Evolutionary conservation across 257 asterid genomes (phyloP), one percentile per base, ranked within the genome.

Genomic region (Rauvolfia tetraphylla): DNA sequence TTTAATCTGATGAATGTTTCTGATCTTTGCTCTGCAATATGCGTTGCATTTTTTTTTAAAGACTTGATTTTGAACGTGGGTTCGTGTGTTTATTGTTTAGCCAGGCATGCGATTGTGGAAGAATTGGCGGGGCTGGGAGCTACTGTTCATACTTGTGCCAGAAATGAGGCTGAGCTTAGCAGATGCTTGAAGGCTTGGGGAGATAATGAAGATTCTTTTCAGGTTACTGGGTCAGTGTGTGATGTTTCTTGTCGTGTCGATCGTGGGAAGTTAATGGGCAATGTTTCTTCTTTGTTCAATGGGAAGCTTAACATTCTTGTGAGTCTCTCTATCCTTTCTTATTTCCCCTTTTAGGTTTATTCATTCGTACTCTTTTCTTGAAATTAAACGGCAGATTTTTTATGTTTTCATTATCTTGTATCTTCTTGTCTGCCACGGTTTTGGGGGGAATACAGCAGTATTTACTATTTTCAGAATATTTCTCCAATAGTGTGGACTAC

Each of bases 71-170:
- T 71, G 57, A 63, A 73, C 75, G 49, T 65, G 65, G 65, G 76
- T 73, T 68, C n/a, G 33, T 71, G n/a, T 42, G 39, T 31, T 62
- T 34, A 83, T 72, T 59, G 54, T 56, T 22, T 59, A 29, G 51
- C 56, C 76, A 90, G 93, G 74, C 85, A 76, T 82, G 90, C 96
- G 5, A 86, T 88, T 75, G 93, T 88, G 75, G 93, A 88, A 81
- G 96, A 90, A 81, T 81, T 90, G 80, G 90, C 88, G 29, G 89
- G 84, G 38, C 82, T 90, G 20, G 92, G 96, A 25, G 93, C 96
- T 51, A 51, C 62, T 7, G 90, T 90, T 75, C 88, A 90, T 81
- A 88, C 87, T 22, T 90, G 96, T 72, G 88, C 90, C 9, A 82
- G 93, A 67, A 83, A 82, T 53, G 73, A 85, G 70, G 85, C 81